These are phyloP conservation scores for Coelastrella sp. DNA, from an alignment of 139 green algal species.

Conservation along the genomic window DNA sequence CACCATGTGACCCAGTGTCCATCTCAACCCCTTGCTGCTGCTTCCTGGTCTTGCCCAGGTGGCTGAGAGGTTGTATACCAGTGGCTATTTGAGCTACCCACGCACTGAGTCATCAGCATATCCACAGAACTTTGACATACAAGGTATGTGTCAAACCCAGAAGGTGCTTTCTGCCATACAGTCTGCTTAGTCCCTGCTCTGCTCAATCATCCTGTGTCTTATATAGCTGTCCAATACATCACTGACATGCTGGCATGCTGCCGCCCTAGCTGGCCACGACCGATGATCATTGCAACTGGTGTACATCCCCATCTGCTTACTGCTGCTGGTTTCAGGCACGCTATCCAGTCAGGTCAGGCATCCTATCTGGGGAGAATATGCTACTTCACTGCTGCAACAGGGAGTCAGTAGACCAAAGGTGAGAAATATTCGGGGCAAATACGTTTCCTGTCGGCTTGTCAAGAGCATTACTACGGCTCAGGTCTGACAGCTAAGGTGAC, in stretches of 20 bases:
- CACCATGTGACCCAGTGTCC: too few relatives aligned
- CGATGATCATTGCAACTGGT: too few relatives aligned
- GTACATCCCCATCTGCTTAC: too few relatives aligned
- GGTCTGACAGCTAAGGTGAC: too few relatives aligned
- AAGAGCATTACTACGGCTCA: not conserved
- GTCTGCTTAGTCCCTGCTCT: too few relatives aligned
- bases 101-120: slow-evolving; percentile 90
- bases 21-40: too few relatives aligned
- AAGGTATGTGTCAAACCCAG: slow-evolving; percentile 17
- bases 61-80: slow-evolving; percentile 90
- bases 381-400: slow-evolving; percentile 62
- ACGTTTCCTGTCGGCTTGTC: not conserved
- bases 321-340: slow-evolving; percentile 36
- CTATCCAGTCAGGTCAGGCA: slow-evolving; percentile 74
- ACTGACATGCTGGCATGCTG: too few relatives aligned
- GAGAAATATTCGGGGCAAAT: not conserved
- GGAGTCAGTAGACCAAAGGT: slow-evolving; percentile 69
- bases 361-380: slow-evolving; percentile 87
- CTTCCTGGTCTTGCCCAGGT: slow-evolving; percentile 64
- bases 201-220: too few relatives aligned
- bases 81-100: slow-evolving; percentile 89
- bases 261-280: too few relatives aligned
- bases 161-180: not conserved
- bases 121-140: slow-evolving; percentile 87
- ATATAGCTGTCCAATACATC: too few relatives aligned